Evolutionary conservation across 2,329 filamentous ascomycete genomes (phyloP).

Genomic region (Cercospora brassicicola): DNA sequence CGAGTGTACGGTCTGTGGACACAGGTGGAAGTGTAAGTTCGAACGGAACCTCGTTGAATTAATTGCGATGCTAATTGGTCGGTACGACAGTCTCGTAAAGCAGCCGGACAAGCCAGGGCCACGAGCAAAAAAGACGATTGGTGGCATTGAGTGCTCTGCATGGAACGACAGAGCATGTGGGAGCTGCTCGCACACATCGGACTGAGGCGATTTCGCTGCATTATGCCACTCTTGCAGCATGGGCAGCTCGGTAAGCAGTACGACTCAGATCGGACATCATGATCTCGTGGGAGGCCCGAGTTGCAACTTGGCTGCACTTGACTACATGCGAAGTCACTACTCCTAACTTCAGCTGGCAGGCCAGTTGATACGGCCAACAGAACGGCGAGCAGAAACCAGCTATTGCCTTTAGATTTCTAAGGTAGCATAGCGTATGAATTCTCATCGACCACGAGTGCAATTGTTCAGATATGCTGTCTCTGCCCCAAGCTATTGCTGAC

Average conservation of each 20-base stretch:
- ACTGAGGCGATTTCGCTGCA: not conserved
- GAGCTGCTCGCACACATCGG: not conserved
- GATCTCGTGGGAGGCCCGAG: not conserved
- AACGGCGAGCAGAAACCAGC: not conserved
- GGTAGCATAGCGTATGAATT: not conserved
- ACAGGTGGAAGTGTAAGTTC: slow-evolving; percentile 51
- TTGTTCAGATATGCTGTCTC: too few relatives aligned
- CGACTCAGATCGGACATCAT: not conserved
- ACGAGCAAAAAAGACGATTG: not conserved
- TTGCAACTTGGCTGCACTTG: not conserved
- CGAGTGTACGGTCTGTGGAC: slow-evolving; percentile 55
- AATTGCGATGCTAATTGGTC: not conserved
- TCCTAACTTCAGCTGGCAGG: not conserved
- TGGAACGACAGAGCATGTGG: not conserved
- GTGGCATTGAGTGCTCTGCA: not conserved
- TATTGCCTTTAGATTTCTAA: not conserved
- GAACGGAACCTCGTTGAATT: not conserved
- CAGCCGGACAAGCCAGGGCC: not conserved
- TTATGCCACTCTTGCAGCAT: not conserved
- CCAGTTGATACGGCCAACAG: not conserved
- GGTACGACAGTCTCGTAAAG: not conserved
- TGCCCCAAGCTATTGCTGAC: too few relatives aligned
- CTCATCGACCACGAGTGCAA: not conserved
- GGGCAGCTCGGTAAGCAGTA: not conserved
- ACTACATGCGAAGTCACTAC: not conserved